Conservation (phyloP, 2,329 filamentous ascomycete genomes). For the Penicillium digitatum region DNA sequence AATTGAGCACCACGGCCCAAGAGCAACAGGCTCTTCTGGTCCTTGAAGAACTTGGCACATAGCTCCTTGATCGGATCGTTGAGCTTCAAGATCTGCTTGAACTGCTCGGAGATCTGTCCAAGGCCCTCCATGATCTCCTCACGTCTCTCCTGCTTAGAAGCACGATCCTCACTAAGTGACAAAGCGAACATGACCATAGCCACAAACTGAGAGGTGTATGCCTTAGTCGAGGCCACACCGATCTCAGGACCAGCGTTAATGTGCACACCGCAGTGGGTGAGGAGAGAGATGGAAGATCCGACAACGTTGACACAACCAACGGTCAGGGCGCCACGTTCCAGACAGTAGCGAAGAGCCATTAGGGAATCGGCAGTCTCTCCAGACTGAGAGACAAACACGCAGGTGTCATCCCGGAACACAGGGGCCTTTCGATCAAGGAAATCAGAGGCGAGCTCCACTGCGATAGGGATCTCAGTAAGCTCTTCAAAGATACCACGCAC, state of each 20-base stretch:
- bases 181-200: constrained; percentile 99
- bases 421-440: constrained; percentile 96
- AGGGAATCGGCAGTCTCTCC: constrained; percentile 97
- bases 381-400: constrained; percentile 97
- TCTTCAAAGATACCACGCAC: constrained; percentile 97
- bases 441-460: constrained; percentile 94
- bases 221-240: constrained; percentile 97
- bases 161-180: constrained; percentile 91
- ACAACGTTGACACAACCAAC: constrained; percentile 99
- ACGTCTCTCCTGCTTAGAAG: constrained; percentile 85
- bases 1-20: constrained; percentile 94
- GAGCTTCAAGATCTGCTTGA: constrained; percentile 85
- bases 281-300: constrained; percentile 94
- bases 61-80: constrained; percentile 93
- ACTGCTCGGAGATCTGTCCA: constrained; percentile 79
- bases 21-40: constrained; percentile 93
- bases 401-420: constrained; percentile 98
- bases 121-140: constrained; percentile 97
- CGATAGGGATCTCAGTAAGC: constrained; percentile 94
- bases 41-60: constrained; percentile 86
- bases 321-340: constrained; percentile 94
- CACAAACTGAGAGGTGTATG: constrained; percentile 98
- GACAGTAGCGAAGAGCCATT: constrained; percentile 93
- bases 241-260: constrained; percentile 99
- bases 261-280: constrained; percentile 99